Evolutionary conservation across 306 rosid species (phyloP), one percentile per base, ranked within the genome.

Genomic region (Sicyos baderoa): DNA sequence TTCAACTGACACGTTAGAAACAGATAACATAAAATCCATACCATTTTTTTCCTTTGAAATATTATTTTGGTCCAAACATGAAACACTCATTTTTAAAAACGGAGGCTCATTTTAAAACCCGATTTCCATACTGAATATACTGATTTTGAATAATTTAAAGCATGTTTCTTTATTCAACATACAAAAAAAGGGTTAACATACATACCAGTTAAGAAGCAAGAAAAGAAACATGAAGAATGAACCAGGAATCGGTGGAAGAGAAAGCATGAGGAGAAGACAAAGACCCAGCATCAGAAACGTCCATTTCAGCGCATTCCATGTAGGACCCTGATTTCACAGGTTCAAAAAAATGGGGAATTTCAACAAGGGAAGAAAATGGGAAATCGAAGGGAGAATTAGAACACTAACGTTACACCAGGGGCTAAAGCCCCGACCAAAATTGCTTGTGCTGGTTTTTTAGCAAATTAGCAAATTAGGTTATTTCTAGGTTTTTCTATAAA

Each of bases 391-490:
- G 14, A 6, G 59, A 19, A 68, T 72, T 9, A 54, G 47, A 35
- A 84, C 87, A 84, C 87, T 62, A 47, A 91, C 96, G 59, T 91
- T 91, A 91, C 96, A 48, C 97, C 97, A 15, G 97, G 89, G 58
- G 96, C 97, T 70, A 91, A 61, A 65, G 96, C 96, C 50, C 97
- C 97, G 14, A 91, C 85, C 6, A 91, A 82, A 69, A 91, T 91
- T 73, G 97, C 97, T 45, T 75, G 23, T 1, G 96, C 94, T 15
- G 97, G n/a, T n/a, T n/a, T n/a, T n/a, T n/a, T n/a, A n/a, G n/a
- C n/a, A n/a, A n/a, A n/a, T n/a, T n/a, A n/a, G n/a, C n/a, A n/a
- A n/a, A n/a, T n/a, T n/a, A n/a, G n/a, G n/a, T n/a, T n/a, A n/a
- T n/a, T n/a, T n/a, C n/a, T n/a, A n/a, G n/a, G n/a, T n/a, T n/a